Evolutionary conservation across 257 asterid species (phyloP), one percentile per base, ranked within the genome.

Genomic region (Ophiorrhiza pumila): DNA sequence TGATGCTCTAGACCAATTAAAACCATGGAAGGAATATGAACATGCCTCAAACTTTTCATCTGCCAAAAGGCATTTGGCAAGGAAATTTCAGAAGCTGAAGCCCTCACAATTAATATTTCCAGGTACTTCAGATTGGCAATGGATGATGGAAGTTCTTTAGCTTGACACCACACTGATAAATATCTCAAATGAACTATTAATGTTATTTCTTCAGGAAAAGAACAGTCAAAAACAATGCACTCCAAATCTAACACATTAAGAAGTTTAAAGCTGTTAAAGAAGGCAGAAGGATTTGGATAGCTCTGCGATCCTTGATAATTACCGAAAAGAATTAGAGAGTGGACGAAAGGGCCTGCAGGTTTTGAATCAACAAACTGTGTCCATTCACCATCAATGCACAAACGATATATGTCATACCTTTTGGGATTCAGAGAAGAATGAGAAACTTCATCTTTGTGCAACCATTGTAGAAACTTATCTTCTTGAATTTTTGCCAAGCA

Each of bases 201-300:
- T 11, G 59, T 65, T 52, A 60, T 52, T 1, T 2, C 58, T 12
- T 14, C 34, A 4, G 75, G 65, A 32, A 69, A 76, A 34, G 4
- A 4, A 20, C 7, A 5, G 10, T 23, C 39, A 29, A 27, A 11
- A 15, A 6, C 11, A 6, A 69, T 49, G 4, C 14, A 0, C 4
- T 52, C 59, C 60, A 76, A 34, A 62, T 76, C 75, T 50, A 76
- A 37, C 23, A 75, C 69, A 68, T 22, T 32, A 32, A 59, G 46
- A 75, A 58, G 23, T 68, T 58, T 75, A 10, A 68, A 58, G 15
- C 17, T 32, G 3, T 12, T 4, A 27, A 2, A 34, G 0, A 57
- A 32, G 3, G 5, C 25, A n/a, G 45, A 34, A 18, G 11, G 4
- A 13, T 4, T 15, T 15, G 22, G 18, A 32, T 0, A 7, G 4